Percentiles rank a stretch among this genome's conserved stretches.
These are phyloP conservation scores for Nothophoma quercina DNA, from an alignment of 2,329 filamentous ascomycete genomes.

Conservation along the genomic window DNA sequence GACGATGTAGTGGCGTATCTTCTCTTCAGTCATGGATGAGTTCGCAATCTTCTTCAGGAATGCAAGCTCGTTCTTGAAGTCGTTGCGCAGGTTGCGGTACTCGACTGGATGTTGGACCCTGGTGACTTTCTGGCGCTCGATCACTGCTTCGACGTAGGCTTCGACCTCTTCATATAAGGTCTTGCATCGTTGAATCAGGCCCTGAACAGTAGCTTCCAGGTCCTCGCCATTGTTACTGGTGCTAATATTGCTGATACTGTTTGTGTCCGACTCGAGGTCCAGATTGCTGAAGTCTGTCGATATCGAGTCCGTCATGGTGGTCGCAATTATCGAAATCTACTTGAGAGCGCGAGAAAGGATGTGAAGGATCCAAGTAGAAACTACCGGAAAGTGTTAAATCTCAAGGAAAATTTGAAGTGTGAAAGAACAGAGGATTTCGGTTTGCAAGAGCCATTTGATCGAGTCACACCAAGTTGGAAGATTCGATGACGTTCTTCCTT, in stretches of 20 bases:
- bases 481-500: conserved; percentile 18
- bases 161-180: conserved; percentile 52
- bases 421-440: background rate
- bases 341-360: too few relatives aligned
- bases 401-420: background rate
- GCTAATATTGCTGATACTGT: conserved; percentile 5
- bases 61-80: conserved; percentile 46
- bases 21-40: conserved; percentile 35
- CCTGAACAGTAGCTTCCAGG: conserved; percentile 35
- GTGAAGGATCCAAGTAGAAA: background rate
- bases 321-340: background rate
- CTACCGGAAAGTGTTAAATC: background rate
- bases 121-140: conserved; percentile 38
- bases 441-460: conserved; percentile 13
- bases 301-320: conserved; percentile 27
- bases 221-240: conserved; percentile 17
- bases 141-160: conserved; percentile 47
- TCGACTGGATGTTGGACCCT: conserved; percentile 49
- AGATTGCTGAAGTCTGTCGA: conserved; percentile 18
- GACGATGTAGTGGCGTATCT: conserved; percentile 62
- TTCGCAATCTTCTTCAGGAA: conserved; percentile 42
- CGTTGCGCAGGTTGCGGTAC: conserved; percentile 42
- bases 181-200: conserved; percentile 50
- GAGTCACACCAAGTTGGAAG: conserved; percentile 17
- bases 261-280: conserved; percentile 16